Evolutionary conservation across 345 rosid species (phyloP), one percentile per base, ranked within the genome.

Genomic region (Gossypium ekmanianum): DNA sequence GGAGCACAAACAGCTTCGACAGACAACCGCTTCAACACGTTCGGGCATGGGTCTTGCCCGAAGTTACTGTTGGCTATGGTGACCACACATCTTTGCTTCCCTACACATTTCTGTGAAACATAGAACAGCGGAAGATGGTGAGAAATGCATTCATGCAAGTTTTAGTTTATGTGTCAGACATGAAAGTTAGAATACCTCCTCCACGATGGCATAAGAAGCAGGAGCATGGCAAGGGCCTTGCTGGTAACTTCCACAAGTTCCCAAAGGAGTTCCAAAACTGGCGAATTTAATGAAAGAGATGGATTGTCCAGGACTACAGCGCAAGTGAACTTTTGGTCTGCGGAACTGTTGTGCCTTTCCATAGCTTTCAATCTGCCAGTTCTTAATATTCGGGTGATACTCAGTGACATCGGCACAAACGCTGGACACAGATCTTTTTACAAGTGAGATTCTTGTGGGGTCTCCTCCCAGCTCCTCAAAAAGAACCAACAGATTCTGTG

Each of bases 401-500:
- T 96, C 98, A 0, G 97, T 71, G 10, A 96, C 90, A 43, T 93
- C 98, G 9, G 99, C 97, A 74, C 99, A 96, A 62, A 92, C 97
- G 54, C 90, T 85, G 11, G 85, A 64, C 58, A 92, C 84, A 3
- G 96, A 88, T 87, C 99, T 90, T 88, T 90, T 93, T 67, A 87
- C 97, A 8, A 94, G 85, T 51, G 96, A 86, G 54, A 93, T 89
- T 79, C 82, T 83, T 27, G 92, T 85, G 26, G 98, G 98, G 76
- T 88, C 81, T 74, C 99, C 98, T 74, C 98, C 99, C 45, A 94
- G 95, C 78, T 94, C 99, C 86, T 94, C 99, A n/a, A 94, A 92
- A 62, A 93, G 26, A 2, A 94, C 98, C 80, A 94, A 78, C 47
- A 94, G 87, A 78, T 94, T 93, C n/a, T 93, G 86, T 27, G 87